Evolutionary conservation across 345 rosid species (phyloP).

Genomic region (Camelina sativa): DNA sequence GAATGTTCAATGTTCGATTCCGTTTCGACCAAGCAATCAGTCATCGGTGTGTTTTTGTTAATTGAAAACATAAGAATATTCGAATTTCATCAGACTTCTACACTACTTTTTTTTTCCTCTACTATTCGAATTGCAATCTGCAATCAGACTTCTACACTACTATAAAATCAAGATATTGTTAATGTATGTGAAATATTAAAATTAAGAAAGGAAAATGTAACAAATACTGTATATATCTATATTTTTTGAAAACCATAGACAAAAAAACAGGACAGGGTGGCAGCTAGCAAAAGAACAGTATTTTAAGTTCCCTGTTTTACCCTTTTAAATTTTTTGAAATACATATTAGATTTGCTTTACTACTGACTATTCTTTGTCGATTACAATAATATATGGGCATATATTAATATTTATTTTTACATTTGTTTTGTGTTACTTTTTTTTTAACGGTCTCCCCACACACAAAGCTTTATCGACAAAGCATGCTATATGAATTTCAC

Average conservation of each 20-base stretch:
- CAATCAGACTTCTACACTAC: too few relatives aligned
- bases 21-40: slow-evolving; percentile 37
- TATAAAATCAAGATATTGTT: too few relatives aligned
- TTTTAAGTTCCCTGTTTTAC: slow-evolving; percentile 34
- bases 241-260: background rate
- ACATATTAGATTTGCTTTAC: slow-evolving; percentile 30
- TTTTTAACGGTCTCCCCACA: slow-evolving; percentile 47
- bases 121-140: too few relatives aligned
- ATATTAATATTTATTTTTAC: slow-evolving; percentile 14
- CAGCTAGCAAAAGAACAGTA: slow-evolving; percentile 44
- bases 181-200: too few relatives aligned
- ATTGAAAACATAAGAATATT: background rate
- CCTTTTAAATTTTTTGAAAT: slow-evolving; percentile 22
- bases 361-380: slow-evolving; percentile 40
- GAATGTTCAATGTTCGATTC: slow-evolving; percentile 50
- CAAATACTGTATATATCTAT: too few relatives aligned
- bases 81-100: too few relatives aligned
- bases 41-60: background rate
- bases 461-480: slow-evolving; percentile 53
- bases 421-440: background rate
- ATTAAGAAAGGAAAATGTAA: background rate
- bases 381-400: slow-evolving; percentile 35
- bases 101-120: too few relatives aligned
- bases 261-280: slow-evolving; percentile 43
- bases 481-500: slow-evolving; percentile 57